A percentile compares a stretch with the other conserved stretches of the same genome.
phyloP scores from a whole-genome alignment of 768 basidiomycete species.

The Leccinum truebloodii region DNA sequence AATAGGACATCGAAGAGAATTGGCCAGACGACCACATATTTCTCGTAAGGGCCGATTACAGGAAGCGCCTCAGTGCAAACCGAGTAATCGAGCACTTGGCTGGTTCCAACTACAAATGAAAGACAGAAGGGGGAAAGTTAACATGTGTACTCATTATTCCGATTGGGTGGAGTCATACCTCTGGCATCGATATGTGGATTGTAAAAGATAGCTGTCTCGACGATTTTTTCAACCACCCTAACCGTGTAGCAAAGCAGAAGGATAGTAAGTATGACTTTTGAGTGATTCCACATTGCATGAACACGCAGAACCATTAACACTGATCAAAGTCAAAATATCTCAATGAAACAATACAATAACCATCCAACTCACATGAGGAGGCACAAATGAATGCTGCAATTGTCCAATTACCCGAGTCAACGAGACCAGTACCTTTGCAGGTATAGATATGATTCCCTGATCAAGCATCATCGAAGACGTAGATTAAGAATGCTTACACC shows the following conservation, averaged over 20 bases:
- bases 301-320: not conserved
- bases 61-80: too few species aligned
- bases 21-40: too few species aligned
- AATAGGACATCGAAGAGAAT: too few species aligned
- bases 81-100: too few species aligned
- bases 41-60: too few species aligned
- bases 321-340: not conserved
- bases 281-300: not conserved
- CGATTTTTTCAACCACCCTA: not conserved
- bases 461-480: not conserved
- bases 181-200: not conserved
- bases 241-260: not conserved
- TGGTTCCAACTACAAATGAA: not conserved
- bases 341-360: not conserved
- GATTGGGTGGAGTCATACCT: not conserved
- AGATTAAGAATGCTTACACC: not conserved
- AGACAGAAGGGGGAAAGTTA: not conserved
- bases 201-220: not conserved
- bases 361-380: not conserved
- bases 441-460: not conserved
- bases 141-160: not conserved
- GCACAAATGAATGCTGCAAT: not conserved
- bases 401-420: not conserved
- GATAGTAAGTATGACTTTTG: not conserved
- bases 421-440: not conserved